These are phyloP conservation scores for Apiospora kogelbergensis DNA, from an alignment of 2,329 filamentous ascomycete genomes.

Conservation along the genomic window DNA sequence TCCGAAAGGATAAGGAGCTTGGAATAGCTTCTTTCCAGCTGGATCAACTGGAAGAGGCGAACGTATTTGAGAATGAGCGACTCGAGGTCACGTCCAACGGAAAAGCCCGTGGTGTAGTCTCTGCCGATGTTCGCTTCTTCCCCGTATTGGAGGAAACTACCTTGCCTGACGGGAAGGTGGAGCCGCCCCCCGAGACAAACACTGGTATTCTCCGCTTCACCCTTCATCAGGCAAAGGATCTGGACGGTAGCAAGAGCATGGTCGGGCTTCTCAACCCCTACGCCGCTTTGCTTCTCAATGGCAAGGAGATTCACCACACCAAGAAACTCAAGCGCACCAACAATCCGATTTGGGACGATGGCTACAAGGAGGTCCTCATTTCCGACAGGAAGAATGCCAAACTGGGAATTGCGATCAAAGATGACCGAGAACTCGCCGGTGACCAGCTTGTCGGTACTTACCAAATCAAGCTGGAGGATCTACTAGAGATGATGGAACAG, in stretches of 20 bases:
- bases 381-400: slow-evolving; percentile 90
- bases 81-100: slow-evolving; percentile 84
- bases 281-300: slow-evolving; percentile 82
- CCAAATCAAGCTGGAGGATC: slow-evolving; percentile 92
- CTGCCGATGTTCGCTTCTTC: slow-evolving; percentile 90
- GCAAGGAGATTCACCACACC: slow-evolving; percentile 84
- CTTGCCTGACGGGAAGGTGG: slow-evolving; percentile 72
- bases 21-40: slow-evolving; percentile 83
- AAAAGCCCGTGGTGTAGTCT: slow-evolving; percentile 76
- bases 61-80: slow-evolving; percentile 79
- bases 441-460: slow-evolving; percentile 89
- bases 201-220: slow-evolving; percentile 94
- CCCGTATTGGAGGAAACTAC: slow-evolving; percentile 77
- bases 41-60: slow-evolving; percentile 75
- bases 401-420: slow-evolving; percentile 90
- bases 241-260: slow-evolving; percentile 89
- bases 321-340: slow-evolving; percentile 96
- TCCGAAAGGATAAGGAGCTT: slow-evolving; percentile 94
- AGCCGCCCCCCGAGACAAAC: slow-evolving; percentile 83
- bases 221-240: slow-evolving; percentile 92
- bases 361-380: slow-evolving; percentile 90
- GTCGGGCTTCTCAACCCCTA: slow-evolving; percentile 92
- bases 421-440: slow-evolving; percentile 80
- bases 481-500: slow-evolving; percentile 86
- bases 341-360: slow-evolving; percentile 93